These are phyloP conservation scores for Phytopythium sindhum DNA, from an alignment of 352 stramenopile genomes.

Conservation along the genomic window DNA sequence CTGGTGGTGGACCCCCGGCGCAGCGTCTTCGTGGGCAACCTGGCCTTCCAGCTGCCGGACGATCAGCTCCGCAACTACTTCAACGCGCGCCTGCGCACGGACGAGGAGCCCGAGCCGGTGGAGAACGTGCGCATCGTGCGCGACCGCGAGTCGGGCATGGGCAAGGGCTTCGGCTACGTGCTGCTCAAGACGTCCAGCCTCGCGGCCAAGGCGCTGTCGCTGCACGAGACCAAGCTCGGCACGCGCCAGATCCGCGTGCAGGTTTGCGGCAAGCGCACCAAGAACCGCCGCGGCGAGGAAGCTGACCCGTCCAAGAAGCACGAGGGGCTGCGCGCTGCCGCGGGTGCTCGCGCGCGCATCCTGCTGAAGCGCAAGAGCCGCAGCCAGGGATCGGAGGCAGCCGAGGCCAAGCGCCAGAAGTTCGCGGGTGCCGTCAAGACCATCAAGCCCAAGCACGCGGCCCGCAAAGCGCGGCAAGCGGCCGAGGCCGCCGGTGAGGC, in stretches of 20 bases:
- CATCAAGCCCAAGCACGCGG: slow-evolving; percentile 73
- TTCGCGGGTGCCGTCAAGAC: slow-evolving; percentile 46
- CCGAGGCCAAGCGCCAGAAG: slow-evolving; percentile 30
- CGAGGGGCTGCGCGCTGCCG: slow-evolving; percentile 50
- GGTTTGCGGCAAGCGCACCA: slow-evolving; percentile 84
- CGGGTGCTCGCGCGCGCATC: slow-evolving; percentile 56
- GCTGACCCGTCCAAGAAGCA: slow-evolving; percentile 38
- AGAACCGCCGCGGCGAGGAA: slow-evolving; percentile 69
- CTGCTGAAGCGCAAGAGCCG: slow-evolving; percentile 54
- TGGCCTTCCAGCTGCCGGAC: slow-evolving; percentile 86
- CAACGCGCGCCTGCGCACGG: slow-evolving; percentile 53
- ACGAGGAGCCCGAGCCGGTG: slow-evolving; percentile 64
- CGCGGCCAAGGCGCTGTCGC: slow-evolving; percentile 64
- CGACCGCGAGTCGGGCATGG: slow-evolving; percentile 84
- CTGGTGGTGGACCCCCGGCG: slow-evolving; percentile 71
- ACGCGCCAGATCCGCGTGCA: slow-evolving; percentile 69
- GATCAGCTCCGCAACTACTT: slow-evolving; percentile 76
- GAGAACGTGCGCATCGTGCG: slow-evolving; percentile 89
- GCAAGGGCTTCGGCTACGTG: slow-evolving; percentile 92
- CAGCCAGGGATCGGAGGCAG: background rate
- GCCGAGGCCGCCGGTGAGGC: slow-evolving; percentile 7
- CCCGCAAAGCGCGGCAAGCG: slow-evolving; percentile 54
- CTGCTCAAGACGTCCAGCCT: slow-evolving; percentile 67
- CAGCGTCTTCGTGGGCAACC: slow-evolving; percentile 89
- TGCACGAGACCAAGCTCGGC: slow-evolving; percentile 66